Base-by-base conservation (phyloP, 768 basidiomycete genomes). In the Psilocybe subaeruginosa region DNA sequence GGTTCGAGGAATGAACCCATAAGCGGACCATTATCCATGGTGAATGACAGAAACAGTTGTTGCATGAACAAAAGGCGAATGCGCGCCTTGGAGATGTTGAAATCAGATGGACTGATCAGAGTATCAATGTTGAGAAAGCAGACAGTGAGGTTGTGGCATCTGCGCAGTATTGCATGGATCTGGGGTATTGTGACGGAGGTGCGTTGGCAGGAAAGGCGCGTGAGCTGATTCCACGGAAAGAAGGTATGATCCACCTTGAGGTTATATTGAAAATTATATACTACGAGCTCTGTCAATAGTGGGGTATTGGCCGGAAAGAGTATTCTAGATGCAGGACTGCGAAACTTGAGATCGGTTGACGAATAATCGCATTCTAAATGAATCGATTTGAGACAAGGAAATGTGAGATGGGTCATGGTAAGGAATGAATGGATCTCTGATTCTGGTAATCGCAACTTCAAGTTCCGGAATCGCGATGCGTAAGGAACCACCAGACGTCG, bases 251-350 rank as follows among this genome's bases (percentile, higher is more conserved):
- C 48, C 54, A 56, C 47, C 17, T 33, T 9, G 47, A 50, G 47
- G 33, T 37, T 3, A 57, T 50, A 29, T 27, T 16, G 60, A 41
- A 61, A 61, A 8, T 50, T 50, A 23, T 41, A 29, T 5, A 61
- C n/a, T 29, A 43, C 60, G 4, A 61, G 8, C 11, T 61, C 37
- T 45, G 60, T 56, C 30, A 61, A 41, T 2, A 29, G 60, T 9
- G 60, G 60, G 5, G 60, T 23, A 19, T 29, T 39, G 14, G 54
- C 27, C 9, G 30, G 39, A 19, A 50, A 50, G 27, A 41, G 17
- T 12, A 19, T 7, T 7, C 29, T 45, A 11, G 39, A n/a, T 7
- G 16, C 35, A 33, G 35, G 54, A 9, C 47, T 39, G 29, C 37
- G 33, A 16, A 19, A 8, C n/a, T 12, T 19, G 4, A 9, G 46